Base-by-base conservation (phyloP, 345 rosid species). In the Pelargonium nanum region DNA sequence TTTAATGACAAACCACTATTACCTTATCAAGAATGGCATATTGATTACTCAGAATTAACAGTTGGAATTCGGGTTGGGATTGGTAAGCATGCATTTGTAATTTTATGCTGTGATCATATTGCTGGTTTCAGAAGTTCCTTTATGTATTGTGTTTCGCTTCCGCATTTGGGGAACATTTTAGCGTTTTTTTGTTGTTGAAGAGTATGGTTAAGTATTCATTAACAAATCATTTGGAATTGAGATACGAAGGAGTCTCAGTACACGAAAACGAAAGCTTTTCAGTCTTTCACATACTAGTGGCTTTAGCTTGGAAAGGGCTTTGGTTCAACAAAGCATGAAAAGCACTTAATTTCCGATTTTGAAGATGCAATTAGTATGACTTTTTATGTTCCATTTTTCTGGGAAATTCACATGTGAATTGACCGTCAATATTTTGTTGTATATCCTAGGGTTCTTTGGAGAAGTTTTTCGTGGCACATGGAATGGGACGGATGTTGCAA, bases 401-500 rank as follows among this genome's bases (percentile, higher is more conserved):
- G 56, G 22, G 22, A 25, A 19, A 13, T 22, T 22, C 26, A 9
- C 22, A 22, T 55, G 53, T 2, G 19, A 55, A 21, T 25, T 6
- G 19, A 15, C 32, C 22, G n/a, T 19, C 22, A 8, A 17, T 21
- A 15, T 16, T 60, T 22, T 0, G 9, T 48, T 45, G 12, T 26
- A 44, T n/a, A 40, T 48, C 63, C 24, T 64, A 90, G 99, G 99
- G 56, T 90, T 85, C 72, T 94, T 90, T 1, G 97, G 99, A 26
- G 95, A 94, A 83, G 99, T 94, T 51, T 94, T 94, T 63, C 95
- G 93, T 58, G 97, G 97, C 34, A 56, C 86, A 58, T 94, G 99
- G 99, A 94, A 88, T 65, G 99, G 99, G 70, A 94, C 97, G 44
- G 95, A 94, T 34, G 97, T 94, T 12, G 99, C 99, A 23, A 86